Conservation (phyloP, 805 yeast genomes). For the Candida insectorum region DNA sequence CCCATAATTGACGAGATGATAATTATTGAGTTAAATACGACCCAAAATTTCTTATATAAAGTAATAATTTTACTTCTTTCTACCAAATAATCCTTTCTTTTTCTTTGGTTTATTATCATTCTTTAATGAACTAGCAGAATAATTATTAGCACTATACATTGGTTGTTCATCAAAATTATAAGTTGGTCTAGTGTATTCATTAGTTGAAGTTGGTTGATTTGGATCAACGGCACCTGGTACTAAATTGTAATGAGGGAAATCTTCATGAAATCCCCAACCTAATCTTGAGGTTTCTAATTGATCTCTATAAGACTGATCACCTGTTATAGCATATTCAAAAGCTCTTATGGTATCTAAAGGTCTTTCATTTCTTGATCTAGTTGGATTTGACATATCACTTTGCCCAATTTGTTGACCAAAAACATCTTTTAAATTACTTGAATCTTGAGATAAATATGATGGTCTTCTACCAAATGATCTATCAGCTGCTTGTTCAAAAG, state of each 20-base stretch:
- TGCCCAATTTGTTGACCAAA: slow-evolving; percentile 78
- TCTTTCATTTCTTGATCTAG: slow-evolving; percentile 90
- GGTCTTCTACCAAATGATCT: slow-evolving; percentile 36
- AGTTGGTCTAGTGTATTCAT: slow-evolving; percentile 31
- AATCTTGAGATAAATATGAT: slow-evolving; percentile 43
- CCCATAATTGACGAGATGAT: too few species aligned
- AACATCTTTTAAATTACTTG: slow-evolving; percentile 65
- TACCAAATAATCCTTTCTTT: slow-evolving; percentile 76
- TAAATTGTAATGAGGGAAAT: slow-evolving; percentile 56
- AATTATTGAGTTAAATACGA: too few species aligned
- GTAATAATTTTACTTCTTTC: slow-evolving; percentile 33
- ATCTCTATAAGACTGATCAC: slow-evolving; percentile 75
- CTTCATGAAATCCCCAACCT: slow-evolving; percentile 87
- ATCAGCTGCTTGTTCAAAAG: slow-evolving; percentile 65
- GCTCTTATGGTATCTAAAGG: slow-evolving; percentile 94
- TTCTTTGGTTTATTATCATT: slow-evolving; percentile 46
- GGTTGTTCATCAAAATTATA: slow-evolving; percentile 41
- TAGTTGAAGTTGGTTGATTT: slow-evolving; percentile 19
- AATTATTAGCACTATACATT: slow-evolving; percentile 54
- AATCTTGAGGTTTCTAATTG: slow-evolving; percentile 73
- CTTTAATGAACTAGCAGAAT: slow-evolving; percentile 46
- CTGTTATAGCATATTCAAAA: slow-evolving; percentile 92
- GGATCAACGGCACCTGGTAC: slow-evolving; percentile 5
- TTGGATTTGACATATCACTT: slow-evolving; percentile 90
- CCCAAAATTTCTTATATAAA: too few species aligned